A percentile compares a stretch with the other conserved stretches of the same genome.
Evolutionary conservation across 1,284 basidiomycete species (phyloP).

Genomic region (Ceratobasidium sp.): DNA sequence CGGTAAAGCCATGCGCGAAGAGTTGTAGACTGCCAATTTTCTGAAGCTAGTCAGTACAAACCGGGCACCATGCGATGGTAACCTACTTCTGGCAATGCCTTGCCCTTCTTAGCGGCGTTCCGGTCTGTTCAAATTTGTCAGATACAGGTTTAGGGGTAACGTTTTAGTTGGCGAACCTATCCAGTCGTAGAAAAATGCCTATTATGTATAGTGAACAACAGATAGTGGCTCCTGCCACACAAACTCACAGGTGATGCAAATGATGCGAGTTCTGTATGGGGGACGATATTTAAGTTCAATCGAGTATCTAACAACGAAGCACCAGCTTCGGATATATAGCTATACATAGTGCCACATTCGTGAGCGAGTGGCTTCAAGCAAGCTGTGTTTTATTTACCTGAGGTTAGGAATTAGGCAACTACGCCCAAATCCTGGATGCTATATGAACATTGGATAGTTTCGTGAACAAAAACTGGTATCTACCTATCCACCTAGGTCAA

Average conservation of each 20-base stretch:
- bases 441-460: neutral
- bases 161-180: constrained; percentile 48
- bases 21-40: constrained; percentile 92
- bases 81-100: constrained; percentile 66
- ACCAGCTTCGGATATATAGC: constrained; percentile 79
- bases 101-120: constrained; percentile 78
- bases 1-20: constrained; percentile 84
- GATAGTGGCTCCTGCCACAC: constrained; percentile 1
- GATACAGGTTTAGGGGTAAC: constrained; percentile 14
- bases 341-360: constrained; percentile 44
- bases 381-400: constrained; percentile 57
- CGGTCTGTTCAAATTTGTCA: constrained; percentile 58
- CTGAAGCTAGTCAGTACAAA: constrained; percentile 3
- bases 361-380: neutral
- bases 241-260: constrained; percentile 74
- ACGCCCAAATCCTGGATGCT: constrained; percentile 64
- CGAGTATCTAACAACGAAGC: constrained; percentile 82
- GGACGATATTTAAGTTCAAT: constrained; percentile 80
- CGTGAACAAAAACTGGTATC: neutral
- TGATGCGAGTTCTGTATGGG: constrained; percentile 82
- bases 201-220: constrained; percentile 31
- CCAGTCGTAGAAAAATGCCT: constrained; percentile 93
- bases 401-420: constrained; percentile 86
- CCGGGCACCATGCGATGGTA: no score
- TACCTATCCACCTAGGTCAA: constrained; percentile 38